phyloP scores from a whole-genome alignment of 2,329 filamentous ascomycete genomes.

The Aspergillus sp. region DNA sequence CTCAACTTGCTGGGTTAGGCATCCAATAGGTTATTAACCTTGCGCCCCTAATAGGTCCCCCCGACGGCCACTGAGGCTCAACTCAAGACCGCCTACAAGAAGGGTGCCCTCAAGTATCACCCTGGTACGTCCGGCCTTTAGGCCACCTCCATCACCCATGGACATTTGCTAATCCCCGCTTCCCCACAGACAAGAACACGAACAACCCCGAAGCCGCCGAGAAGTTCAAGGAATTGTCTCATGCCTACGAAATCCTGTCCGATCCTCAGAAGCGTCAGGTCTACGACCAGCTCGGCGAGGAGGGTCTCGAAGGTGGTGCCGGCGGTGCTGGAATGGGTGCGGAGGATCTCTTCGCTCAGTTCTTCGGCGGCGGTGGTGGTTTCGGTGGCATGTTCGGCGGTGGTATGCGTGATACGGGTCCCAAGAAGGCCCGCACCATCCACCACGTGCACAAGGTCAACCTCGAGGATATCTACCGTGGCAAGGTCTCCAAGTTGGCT shows the following conservation, averaged over 20 bases:
- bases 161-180: neutral
- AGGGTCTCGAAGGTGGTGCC: constrained; percentile 83
- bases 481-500: constrained; percentile 95
- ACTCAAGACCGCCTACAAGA: constrained; percentile 93
- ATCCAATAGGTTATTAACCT: constrained; percentile 18
- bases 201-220: constrained; percentile 90
- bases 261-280: constrained; percentile 86
- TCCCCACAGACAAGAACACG: constrained; percentile 79
- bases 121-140: constrained; percentile 66
- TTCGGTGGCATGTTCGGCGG: constrained; percentile 76
- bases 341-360: constrained; percentile 94
- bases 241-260: constrained; percentile 92
- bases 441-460: constrained; percentile 98
- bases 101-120: constrained; percentile 84
- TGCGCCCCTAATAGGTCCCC: constrained; percentile 58
- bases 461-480: constrained; percentile 95
- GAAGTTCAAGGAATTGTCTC: constrained; percentile 97
- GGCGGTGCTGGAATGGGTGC: constrained; percentile 85
- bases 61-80: constrained; percentile 79
- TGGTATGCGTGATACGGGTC: constrained; percentile 75
- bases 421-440: constrained; percentile 90
- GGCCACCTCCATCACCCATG: constrained; percentile 5
- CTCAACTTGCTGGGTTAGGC: neutral
- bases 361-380: constrained; percentile 77
- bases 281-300: constrained; percentile 98